phyloP scores from a whole-genome alignment of 495 filamentous ascomycete species.

The Monascus purpureus region DNA sequence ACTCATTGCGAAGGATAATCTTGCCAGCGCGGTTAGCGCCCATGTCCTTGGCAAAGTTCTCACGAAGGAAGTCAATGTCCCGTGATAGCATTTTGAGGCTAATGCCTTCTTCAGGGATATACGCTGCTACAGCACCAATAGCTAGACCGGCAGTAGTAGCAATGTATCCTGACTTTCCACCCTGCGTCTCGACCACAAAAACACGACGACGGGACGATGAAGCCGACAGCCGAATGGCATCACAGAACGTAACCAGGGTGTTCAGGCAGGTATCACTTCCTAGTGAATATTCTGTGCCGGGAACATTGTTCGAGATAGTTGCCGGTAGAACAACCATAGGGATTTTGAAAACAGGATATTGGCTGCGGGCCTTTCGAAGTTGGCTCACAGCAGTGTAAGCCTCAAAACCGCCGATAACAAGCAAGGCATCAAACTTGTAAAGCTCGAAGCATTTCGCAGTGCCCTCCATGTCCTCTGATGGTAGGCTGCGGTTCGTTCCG shows the following conservation, averaged over 20 bases:
- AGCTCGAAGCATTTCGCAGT: conserved; percentile 76
- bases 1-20: conserved; percentile 88
- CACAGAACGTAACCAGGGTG: conserved; percentile 90
- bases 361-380: conserved; percentile 61
- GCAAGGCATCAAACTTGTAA: conserved; percentile 81
- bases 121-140: conserved; percentile 88
- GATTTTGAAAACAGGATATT: conserved; percentile 78
- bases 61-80: conserved; percentile 81
- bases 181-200: conserved; percentile 97
- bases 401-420: conserved; percentile 93
- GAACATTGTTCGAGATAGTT: conserved; percentile 98
- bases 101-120: conserved; percentile 95
- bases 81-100: conserved; percentile 81
- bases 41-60: conserved; percentile 71
- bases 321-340: conserved; percentile 86
- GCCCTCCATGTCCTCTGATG: conserved; percentile 63
- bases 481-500: conserved; percentile 89
- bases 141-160: conserved; percentile 80
- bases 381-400: conserved; percentile 86
- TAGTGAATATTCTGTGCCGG: conserved; percentile 91
- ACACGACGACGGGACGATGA: conserved; percentile 83
- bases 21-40: conserved; percentile 88
- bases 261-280: conserved; percentile 97
- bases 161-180: conserved; percentile 86
- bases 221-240: conserved; percentile 92